Evolutionary conservation across 2,329 filamentous ascomycete species (phyloP).

Genomic region (Aspergillus clavatus): DNA sequence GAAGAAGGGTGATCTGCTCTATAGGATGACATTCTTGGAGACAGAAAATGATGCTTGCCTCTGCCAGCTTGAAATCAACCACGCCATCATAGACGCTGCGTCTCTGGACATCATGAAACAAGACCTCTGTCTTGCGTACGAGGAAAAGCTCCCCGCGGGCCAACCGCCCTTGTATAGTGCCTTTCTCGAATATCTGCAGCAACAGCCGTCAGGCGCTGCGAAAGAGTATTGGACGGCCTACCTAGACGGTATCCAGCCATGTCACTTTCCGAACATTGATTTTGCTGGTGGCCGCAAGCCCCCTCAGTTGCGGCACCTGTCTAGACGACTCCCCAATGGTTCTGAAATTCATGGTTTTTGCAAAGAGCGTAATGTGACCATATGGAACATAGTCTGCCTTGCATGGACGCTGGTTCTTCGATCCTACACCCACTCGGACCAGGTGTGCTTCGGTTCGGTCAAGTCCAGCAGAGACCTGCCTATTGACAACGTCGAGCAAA

Average conservation of each 20-base stretch:
- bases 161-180: background rate
- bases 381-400: constrained; percentile 32
- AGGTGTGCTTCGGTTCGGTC: constrained; percentile 40
- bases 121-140: constrained; percentile 9
- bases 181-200: constrained; percentile 3
- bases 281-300: background rate
- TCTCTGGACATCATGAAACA: constrained; percentile 6
- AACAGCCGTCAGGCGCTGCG: background rate
- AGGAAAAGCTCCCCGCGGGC: background rate
- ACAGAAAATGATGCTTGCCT: background rate
- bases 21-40: background rate
- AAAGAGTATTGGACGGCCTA: constrained; percentile 24
- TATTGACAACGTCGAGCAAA: constrained; percentile 28
- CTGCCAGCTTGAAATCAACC: constrained; percentile 12
- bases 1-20: background rate
- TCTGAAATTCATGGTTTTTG: constrained; percentile 8
- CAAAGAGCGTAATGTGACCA: constrained; percentile 12
- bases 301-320: background rate
- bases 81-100: constrained; percentile 14
- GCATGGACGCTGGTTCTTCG: constrained; percentile 38
- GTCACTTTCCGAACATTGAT: background rate
- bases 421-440: constrained; percentile 32
- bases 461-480: constrained; percentile 38
- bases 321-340: no score
- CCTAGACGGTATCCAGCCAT: constrained; percentile 1